Evolutionary conservation across 768 basidiomycete genomes (phyloP), one percentile per base, ranked within the genome.

Genomic region (Favolaschia claudopus): DNA sequence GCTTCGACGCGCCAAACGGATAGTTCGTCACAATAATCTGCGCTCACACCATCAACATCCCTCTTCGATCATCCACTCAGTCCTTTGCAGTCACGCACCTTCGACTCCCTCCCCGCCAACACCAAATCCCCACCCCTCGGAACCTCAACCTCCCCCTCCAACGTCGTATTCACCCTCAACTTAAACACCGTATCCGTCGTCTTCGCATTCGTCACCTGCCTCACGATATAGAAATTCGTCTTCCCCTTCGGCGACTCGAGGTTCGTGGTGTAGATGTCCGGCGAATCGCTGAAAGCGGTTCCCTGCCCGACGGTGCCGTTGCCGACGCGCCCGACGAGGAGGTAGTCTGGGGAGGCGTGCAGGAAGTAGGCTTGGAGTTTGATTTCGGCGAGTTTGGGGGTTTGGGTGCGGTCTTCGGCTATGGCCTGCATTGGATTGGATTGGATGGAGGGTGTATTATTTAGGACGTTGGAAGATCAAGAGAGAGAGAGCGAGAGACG

Each of bases 361-460:
- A 91, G 74, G 75, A 91, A 91, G 27, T 87, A 77, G 7, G 78
- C 81, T 63, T 91, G 81, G 24, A 83, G 79, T 67, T 89, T 91
- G 33, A 91, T 76, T 55, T 91, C 89, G 38, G 80, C 74, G 63
- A 83, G 82, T 69, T 91, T 91, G 8, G 78, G 70, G 0, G 79
- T 81, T 10, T 87, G 67, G 24, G 77, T 78, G 28, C 89, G 79
- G 45, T 80, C 80, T 68, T 91, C 89, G 25, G 82, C 72, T 36
- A 87, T 82, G 7, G 84, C 77, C 77, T 71, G 43, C 17, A 15
- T 31, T 6, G 34, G 29, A 14, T 17, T 37, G 42, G 19, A 31
- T 40, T 5, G 27, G 1, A 25, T 25, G 25, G 43, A 24, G 25
- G 7, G 12, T 14, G 25, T 25, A n/a, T 22, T n/a, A 33, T n/a